Evolutionary conservation across 805 yeast species (phyloP), one percentile per base, ranked within the genome.

Genomic region (Nematodospora valgi): DNA sequence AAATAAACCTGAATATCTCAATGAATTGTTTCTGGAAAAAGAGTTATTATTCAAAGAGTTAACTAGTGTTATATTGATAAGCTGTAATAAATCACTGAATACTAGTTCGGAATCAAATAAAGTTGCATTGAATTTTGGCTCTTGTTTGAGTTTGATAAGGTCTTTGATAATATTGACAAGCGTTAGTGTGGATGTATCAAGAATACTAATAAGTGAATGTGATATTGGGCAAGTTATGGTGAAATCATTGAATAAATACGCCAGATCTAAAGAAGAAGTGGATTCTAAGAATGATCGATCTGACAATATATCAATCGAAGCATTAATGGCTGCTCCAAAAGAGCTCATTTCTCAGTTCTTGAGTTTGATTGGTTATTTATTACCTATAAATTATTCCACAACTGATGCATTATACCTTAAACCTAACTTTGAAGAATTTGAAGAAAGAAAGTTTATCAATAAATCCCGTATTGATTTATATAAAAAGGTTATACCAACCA

Each of bases 281-380:
- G 28, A 36, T 32, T 24, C 23, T 18, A 20, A 14, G 16, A 1
- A 22, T 28, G n/a, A 12, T 26, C 11, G 24, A 11, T 7, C 13
- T 7, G 27, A 21, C n/a, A 27, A 27, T 16, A 40, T 33, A 1
- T 64, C 86, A 4, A 74, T 82, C 30, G 95, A 85, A 48, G 75
- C 86, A 0, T 56, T 87, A 25, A 81, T 86, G 78, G 75, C 80
- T 35, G 74, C 80, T 2, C 88, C 91, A 0, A 82, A 79, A 45
- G 82, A 79, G n/a, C 52, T 84, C 19, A 55, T 83, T 13, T 45
- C 73, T 2, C 64, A 76, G 10, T 64, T 81, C 13, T 57, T 86
- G 13, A 69, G 72, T 26, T 62, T 86, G 32, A 59, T 83, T 5
- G 72, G 76, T 2, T 64, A 73, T 21, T 43, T 85, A 2, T 55